Evolutionary conservation across 1,139 yeast genomes (phyloP).

Genomic region (Yamadazyma triangularis): DNA sequence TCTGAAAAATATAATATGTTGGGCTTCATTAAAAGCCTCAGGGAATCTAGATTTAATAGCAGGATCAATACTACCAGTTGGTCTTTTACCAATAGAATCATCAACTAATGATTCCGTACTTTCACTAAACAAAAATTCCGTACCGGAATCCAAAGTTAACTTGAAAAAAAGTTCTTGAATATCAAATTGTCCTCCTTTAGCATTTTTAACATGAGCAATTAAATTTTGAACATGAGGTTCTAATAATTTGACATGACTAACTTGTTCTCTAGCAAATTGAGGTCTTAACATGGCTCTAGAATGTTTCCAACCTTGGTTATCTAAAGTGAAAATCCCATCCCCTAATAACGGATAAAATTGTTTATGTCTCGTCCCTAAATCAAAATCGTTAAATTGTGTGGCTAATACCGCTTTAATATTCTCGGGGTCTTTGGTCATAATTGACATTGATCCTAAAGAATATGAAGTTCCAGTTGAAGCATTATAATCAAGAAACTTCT

Average conservation of each 20-base stretch:
- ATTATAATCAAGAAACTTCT: conserved; percentile 10
- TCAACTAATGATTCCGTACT: conserved; percentile 36
- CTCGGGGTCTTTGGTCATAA: conserved; percentile 25
- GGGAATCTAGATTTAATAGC: too few species aligned
- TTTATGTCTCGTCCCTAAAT: conserved; percentile 45
- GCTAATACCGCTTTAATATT: conserved; percentile 35
- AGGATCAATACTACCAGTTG: conserved; percentile 13
- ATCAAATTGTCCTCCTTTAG: conserved; percentile 24
- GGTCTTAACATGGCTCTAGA: conserved; percentile 54
- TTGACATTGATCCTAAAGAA: neutral
- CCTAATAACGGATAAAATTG: conserved; percentile 45
- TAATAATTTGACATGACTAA: conserved; percentile 42
- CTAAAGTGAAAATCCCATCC: conserved; percentile 54
- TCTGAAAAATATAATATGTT: conserved; percentile 21
- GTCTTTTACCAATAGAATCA: conserved; percentile 16
- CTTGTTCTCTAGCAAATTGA: conserved; percentile 51
- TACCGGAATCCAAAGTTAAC: conserved; percentile 48
- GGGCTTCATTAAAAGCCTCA: conserved; percentile 18
- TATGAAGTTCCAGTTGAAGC: conserved; percentile 6
- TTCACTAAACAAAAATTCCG: conserved; percentile 50
- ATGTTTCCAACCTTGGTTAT: conserved; percentile 55
- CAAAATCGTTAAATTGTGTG: conserved; percentile 46
- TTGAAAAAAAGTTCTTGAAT: conserved; percentile 34
- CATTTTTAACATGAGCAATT: conserved; percentile 23
- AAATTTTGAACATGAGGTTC: conserved; percentile 42